Percentiles rank a stretch among this genome's conserved stretches.
phyloP scores from a whole-genome alignment of 2,329 filamentous ascomycete species.

The Alternaria sp. region DNA sequence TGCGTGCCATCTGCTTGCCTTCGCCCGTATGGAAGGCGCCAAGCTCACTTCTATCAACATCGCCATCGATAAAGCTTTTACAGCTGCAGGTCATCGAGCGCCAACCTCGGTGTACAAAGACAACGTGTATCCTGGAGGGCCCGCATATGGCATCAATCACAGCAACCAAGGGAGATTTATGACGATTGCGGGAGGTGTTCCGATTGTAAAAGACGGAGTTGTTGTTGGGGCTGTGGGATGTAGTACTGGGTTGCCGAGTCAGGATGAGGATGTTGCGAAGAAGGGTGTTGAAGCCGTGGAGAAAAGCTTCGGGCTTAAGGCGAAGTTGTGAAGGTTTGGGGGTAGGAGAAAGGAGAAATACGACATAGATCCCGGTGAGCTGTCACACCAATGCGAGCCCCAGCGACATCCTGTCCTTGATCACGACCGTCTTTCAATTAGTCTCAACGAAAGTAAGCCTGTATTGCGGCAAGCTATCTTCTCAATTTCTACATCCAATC shows the following conservation, averaged over 20 bases:
- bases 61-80: slow-evolving; percentile 69
- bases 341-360: neutral
- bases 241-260: slow-evolving; percentile 62
- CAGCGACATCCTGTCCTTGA: neutral
- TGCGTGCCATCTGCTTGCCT: slow-evolving; percentile 57
- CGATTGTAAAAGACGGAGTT: slow-evolving; percentile 57
- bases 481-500: neutral
- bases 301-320: slow-evolving; percentile 46
- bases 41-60: slow-evolving; percentile 64
- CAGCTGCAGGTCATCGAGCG: slow-evolving; percentile 62
- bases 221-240: slow-evolving; percentile 64
- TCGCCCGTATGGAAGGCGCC: slow-evolving; percentile 58
- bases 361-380: neutral
- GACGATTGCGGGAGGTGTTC: slow-evolving; percentile 63
- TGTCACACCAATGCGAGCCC: neutral
- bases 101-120: slow-evolving; percentile 64
- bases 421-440: neutral
- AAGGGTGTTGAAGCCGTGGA: slow-evolving; percentile 61
- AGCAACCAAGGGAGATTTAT: slow-evolving; percentile 63
- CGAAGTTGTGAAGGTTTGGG: slow-evolving; percentile 48
- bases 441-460: neutral
- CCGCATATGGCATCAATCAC: slow-evolving; percentile 61
- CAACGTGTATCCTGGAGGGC: slow-evolving; percentile 62
- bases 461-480: neutral
- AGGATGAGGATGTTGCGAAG: slow-evolving; percentile 63